phyloP scores from a whole-genome alignment of 352 stramenopile species.

The Globisporangium paddicum region DNA sequence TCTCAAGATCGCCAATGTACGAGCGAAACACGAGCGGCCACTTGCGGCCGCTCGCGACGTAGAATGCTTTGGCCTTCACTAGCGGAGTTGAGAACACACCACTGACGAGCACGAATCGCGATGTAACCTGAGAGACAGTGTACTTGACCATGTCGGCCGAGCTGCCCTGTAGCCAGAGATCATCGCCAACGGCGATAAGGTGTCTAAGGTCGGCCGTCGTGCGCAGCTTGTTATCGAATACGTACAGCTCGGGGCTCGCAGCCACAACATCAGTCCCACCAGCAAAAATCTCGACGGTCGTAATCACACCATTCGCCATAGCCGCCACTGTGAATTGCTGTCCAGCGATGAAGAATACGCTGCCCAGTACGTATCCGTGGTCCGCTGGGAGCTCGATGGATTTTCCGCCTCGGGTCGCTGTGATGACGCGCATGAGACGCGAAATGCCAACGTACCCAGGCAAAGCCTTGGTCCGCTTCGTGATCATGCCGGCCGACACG shows the following conservation, averaged over 20 bases:
- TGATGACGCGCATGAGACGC: conserved; percentile 38
- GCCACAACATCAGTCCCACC: conserved; percentile 19
- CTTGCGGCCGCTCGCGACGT: conserved; percentile 38
- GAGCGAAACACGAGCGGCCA: conserved; percentile 74
- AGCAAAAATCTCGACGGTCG: conserved; percentile 26
- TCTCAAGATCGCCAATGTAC: conserved; percentile 46
- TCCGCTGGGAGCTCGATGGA: conserved; percentile 36
- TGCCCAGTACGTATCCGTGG: conserved; percentile 28
- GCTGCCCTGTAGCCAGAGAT: conserved; percentile 47
- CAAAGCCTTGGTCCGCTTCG: conserved; percentile 38
- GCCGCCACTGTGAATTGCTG: conserved; percentile 29
- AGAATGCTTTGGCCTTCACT: conserved; percentile 26
- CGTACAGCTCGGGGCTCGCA: conserved; percentile 27
- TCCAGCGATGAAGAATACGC: conserved; percentile 36
- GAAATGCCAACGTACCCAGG: conserved; percentile 46
- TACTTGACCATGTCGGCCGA: conserved; percentile 50
- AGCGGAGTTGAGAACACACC: conserved; percentile 43
- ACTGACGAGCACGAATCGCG: conserved; percentile 38
- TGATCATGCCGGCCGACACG: conserved; percentile 46
- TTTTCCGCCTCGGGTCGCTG: conserved; percentile 21
- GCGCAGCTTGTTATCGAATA: conserved; percentile 61
- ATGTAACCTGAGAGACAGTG: conserved; percentile 19
- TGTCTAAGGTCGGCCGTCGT: conserved; percentile 51
- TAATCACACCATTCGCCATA: conserved; percentile 25
- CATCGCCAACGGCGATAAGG: conserved; percentile 29